Evolutionary conservation across 176 grass and related monocot species (phyloP), one percentile per base, ranked within the genome.

Genomic region (Chloris gayana): DNA sequence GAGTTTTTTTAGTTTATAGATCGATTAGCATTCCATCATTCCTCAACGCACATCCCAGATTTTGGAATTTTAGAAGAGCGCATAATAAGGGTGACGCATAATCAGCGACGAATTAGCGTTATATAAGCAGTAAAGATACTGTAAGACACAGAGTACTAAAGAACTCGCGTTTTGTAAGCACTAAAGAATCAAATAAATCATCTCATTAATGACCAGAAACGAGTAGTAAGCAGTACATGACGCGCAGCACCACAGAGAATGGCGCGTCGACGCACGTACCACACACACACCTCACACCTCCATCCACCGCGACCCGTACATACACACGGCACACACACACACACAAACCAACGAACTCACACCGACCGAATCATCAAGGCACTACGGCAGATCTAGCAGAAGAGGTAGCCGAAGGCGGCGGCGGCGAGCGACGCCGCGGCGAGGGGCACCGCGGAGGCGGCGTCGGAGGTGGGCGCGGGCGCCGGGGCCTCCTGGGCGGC

Each of bases 161-260:
- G 14, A 57, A 57, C 3, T 11, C 22, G 22, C 7, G 54, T 19
- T 67, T 51, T 18, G 12, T 14, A 68, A 33, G 49, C 24, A 77
- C 37, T 17, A 62, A 89, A 86, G 83, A 89, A 89, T 89, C 83
- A 78, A 89, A 86, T 82, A 89, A 89, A 89, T 89, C 60, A 72
- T 86, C 88, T 82, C 79, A 82, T 82, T 74, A 18, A 81, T 76
- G 73, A 56, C 4, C 64, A 78, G 46, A 67, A 51, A 25, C 49
- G 17, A 60, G 57, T 21, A 46, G 35, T 13, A 47, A 13, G 11
- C 14, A 70, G 58, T 78, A 89, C 83, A 82, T 44, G 82, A 58
- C 57, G 45, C 35, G 18, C 19, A 54, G 50, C 73, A 38, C 73
- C 67, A 73, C 83, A 33, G 45, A 82, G 59, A 89, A 73, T 78